Conservation (phyloP, 345 rosid species). For the Moricandia arvensis region DNA sequence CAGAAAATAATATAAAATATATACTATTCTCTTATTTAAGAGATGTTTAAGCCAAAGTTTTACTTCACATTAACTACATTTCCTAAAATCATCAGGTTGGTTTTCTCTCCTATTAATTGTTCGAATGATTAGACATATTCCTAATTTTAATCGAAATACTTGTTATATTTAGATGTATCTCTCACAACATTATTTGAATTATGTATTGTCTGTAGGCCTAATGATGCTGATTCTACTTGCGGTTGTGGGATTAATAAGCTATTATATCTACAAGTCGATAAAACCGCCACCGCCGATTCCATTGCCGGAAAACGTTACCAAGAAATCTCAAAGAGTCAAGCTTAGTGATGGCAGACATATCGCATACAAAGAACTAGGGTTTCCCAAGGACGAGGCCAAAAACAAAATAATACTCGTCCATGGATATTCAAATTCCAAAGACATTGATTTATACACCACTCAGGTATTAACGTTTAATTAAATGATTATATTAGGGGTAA, state of each 20-base stretch:
- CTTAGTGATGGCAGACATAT: constrained; percentile 57
- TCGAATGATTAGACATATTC: not conserved
- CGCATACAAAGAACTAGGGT: constrained; percentile 56
- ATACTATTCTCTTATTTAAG: not conserved
- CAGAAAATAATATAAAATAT: not conserved
- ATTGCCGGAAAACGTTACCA: constrained; percentile 56
- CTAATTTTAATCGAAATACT: too few species aligned
- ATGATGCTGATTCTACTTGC: constrained; percentile 40
- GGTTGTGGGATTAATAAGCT: constrained; percentile 43
- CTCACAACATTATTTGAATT: not conserved
- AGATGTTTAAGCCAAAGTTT: not conserved
- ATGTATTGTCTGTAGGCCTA: constrained; percentile 4
- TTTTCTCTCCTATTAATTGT: not conserved
- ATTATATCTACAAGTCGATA: constrained; percentile 46
- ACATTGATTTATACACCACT: constrained; percentile 21
- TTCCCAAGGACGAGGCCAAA: constrained; percentile 43
- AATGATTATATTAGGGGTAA: not conserved
- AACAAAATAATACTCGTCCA: constrained; percentile 44
- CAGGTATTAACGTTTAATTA: not conserved
- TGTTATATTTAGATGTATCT: not conserved
- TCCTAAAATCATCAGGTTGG: not conserved
- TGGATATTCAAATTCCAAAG: constrained; percentile 36
- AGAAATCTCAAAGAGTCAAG: constrained; percentile 51
- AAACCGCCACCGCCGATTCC: constrained; percentile 72
- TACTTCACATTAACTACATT: not conserved